Evolutionary conservation across 768 basidiomycete genomes (phyloP).

Genomic region (Tubosaeta sp.): DNA sequence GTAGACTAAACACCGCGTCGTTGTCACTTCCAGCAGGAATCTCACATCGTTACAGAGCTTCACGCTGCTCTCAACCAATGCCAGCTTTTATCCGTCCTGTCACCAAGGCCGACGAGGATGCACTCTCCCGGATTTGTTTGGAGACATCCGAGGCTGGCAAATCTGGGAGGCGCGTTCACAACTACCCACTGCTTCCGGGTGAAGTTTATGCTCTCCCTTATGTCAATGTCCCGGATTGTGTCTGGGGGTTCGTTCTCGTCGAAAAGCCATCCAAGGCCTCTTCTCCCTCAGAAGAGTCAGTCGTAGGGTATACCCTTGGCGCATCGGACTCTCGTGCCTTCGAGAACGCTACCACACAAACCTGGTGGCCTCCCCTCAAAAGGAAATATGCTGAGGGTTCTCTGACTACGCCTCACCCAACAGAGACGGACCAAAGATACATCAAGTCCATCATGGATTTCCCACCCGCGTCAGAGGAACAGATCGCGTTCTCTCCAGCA

Average conservation of each 20-base stretch:
- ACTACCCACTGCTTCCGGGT: conserved; percentile 61
- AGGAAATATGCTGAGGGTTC: conserved; percentile 44
- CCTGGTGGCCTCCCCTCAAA: conserved; percentile 66
- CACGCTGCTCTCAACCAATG: conserved; percentile 16
- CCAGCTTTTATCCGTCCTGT: conserved; percentile 53
- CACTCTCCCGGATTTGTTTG: conserved; percentile 69
- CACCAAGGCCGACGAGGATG: conserved; percentile 46
- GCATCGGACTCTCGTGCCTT: conserved; percentile 63
- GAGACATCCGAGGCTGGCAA: conserved; percentile 68
- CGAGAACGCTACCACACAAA: conserved; percentile 47
- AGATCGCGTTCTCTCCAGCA: conserved; percentile 62
- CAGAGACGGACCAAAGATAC: conserved; percentile 27
- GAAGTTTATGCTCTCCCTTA: conserved; percentile 76
- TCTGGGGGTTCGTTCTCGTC: conserved; percentile 73
- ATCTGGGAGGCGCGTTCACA: conserved; percentile 60
- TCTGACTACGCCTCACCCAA: conserved; percentile 12
- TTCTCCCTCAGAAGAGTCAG: conserved; percentile 32
- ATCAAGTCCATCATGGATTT: conserved; percentile 34
- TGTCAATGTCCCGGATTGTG: conserved; percentile 52
- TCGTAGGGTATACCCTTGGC: conserved; percentile 72
- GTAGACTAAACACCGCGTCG: no score
- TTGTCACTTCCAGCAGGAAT: neutral
- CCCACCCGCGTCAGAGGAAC: conserved; percentile 44
- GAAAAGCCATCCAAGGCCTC: conserved; percentile 33
- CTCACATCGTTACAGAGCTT: neutral